phyloP scores from a whole-genome alignment of 2,329 filamentous ascomycete species.

The Penicillium sp. region DNA sequence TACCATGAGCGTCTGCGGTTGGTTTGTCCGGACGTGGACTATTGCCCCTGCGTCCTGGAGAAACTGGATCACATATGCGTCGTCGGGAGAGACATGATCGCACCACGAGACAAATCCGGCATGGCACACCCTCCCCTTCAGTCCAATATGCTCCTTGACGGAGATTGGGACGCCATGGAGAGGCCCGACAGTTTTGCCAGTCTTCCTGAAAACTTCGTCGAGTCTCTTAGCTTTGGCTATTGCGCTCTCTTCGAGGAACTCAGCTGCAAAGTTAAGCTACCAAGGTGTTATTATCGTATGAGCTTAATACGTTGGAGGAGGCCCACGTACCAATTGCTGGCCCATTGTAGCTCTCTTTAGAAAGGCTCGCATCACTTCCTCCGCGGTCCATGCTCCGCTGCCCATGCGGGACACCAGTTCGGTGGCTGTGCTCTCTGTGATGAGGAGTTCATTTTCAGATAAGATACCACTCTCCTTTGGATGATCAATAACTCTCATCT shows the following conservation, averaged over 20 bases:
- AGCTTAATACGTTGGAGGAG: too few relatives aligned
- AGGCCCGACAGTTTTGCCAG: constrained; percentile 61
- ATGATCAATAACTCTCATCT: background rate
- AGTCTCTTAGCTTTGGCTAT: constrained; percentile 54
- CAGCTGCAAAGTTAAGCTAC: constrained; percentile 23
- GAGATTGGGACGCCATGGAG: constrained; percentile 65
- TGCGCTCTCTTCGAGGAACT: constrained; percentile 58
- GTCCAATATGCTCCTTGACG: constrained; percentile 69
- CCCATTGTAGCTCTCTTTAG: constrained; percentile 28
- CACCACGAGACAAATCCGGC: background rate
- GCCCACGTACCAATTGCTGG: constrained; percentile 24
- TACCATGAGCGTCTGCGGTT: constrained; percentile 71
- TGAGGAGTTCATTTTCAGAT: too few relatives aligned
- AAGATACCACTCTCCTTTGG: too few relatives aligned
- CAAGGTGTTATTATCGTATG: too few relatives aligned
- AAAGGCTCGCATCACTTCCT: constrained; percentile 29
- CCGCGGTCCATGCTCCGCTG: constrained; percentile 23
- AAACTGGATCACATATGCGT: constrained; percentile 33
- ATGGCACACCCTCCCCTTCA: constrained; percentile 29
- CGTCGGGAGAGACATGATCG: constrained; percentile 19
- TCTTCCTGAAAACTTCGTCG: constrained; percentile 54
- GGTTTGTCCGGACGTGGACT: constrained; percentile 63
- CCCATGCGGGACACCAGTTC: constrained; percentile 9
- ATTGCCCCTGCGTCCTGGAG: constrained; percentile 57
- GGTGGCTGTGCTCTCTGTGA: too few relatives aligned